Evolutionary conservation across 768 basidiomycete genomes (phyloP), one percentile per base, ranked within the genome.

Genomic region (Amanita exitialis): DNA sequence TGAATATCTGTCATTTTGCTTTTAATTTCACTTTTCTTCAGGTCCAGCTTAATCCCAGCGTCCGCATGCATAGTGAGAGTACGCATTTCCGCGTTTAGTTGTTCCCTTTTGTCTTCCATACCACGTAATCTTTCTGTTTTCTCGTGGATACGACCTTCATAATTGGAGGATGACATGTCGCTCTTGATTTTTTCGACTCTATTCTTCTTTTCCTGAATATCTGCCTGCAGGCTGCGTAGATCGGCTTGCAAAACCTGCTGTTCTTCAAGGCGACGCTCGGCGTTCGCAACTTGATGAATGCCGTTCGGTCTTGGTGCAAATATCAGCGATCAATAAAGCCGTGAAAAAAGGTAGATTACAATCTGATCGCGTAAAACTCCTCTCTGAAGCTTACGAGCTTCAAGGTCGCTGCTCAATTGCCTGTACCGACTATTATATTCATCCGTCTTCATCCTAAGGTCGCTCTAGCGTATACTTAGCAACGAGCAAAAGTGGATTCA

Each of bases 61-160:
- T 93, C 87, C 0, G 89, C 84, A 62, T 97, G 92, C 41, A 79
- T 59, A 57, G 80, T 90, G 57, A 96, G 66, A 1, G 72, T 67
- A 28, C 79, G 73, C 37, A 93, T 72, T 54, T 96, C 94, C 0
- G 64, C 56, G 49, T 83, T 88, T 53, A 95, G 67, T 16, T 64
- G 62, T 15, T 94, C 90, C 46, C 86, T 72, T 43, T 72, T 74
- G 32, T 79, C 80, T 53, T 97, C 90, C 45, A 90, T 68, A 21
- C 56, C 61, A 32, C 82, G 76, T n/a, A 72, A 68, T 52, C 76
- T 77, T 23, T 69, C 63, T 0, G 70, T 68, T 48, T 79, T 76
- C 52, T 86, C 80, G 0, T 61, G 67, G 20, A 90, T 59, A 36
- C 73, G 77, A 32, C 78, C 72, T 23, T 97, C 83, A 46, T 80